phyloP scores from a whole-genome alignment of 2,329 filamentous ascomycete species.

The Phaeophleospora eucalypticola region DNA sequence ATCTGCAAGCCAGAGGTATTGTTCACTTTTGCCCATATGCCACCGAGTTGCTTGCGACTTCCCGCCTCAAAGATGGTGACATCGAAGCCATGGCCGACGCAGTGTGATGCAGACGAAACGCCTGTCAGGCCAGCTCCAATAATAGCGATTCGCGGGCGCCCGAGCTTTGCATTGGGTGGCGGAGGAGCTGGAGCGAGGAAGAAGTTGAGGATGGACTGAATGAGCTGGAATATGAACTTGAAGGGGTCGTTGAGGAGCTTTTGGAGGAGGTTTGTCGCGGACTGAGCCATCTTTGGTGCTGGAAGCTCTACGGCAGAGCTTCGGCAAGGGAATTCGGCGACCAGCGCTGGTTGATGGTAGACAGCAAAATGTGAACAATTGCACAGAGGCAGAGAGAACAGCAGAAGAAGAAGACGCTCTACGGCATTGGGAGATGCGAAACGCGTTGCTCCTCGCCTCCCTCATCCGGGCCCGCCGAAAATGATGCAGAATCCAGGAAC shows the following conservation, averaged over 20 bases:
- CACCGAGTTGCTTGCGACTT: conserved; percentile 53
- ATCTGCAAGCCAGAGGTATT: conserved; percentile 79
- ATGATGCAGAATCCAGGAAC: conserved; percentile 1
- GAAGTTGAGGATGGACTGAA: conserved; percentile 61
- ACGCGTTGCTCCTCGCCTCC: too few relatives aligned
- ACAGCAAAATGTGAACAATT: too few relatives aligned
- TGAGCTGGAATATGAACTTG: conserved; percentile 59
- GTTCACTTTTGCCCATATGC: conserved; percentile 45
- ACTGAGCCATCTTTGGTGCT: conserved; percentile 3
- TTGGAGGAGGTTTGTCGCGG: conserved; percentile 18
- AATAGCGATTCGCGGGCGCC: conserved; percentile 54
- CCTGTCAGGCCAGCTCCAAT: conserved; percentile 59
- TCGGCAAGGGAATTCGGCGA: too few relatives aligned
- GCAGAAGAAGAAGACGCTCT: too few relatives aligned
- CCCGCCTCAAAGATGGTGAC: conserved; percentile 75
- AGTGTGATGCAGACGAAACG: conserved; percentile 75
- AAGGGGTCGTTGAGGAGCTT: conserved; percentile 43
- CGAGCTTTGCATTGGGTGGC: conserved; percentile 52
- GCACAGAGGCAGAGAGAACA: too few relatives aligned
- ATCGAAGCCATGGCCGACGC: conserved; percentile 80
- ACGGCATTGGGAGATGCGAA: too few relatives aligned
- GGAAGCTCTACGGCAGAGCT: neutral
- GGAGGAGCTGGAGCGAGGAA: conserved; percentile 70
- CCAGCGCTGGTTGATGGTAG: neutral
- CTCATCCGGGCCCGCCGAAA: too few relatives aligned